Conservation (phyloP, 306 rosid species). For the Inga leiocalycina region DNA sequence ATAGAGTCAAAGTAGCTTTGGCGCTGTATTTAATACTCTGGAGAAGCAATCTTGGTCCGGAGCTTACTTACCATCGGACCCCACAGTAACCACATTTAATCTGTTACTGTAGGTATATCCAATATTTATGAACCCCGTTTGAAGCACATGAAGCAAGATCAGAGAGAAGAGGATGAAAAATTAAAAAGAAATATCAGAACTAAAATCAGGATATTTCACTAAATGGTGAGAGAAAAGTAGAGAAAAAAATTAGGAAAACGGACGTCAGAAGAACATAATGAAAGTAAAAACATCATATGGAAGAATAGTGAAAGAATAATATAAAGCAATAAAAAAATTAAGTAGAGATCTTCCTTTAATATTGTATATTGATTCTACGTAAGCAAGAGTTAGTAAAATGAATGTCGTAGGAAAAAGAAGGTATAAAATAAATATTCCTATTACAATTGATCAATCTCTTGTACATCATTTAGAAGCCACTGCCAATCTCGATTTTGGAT, state of each 20-base stretch:
- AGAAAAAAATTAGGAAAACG: background rate
- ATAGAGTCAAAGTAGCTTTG: background rate
- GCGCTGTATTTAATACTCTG: background rate
- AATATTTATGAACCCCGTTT: background rate
- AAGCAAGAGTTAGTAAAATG: slow-evolving; percentile 16
- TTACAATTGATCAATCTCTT: slow-evolving; percentile 30
- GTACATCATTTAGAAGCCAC: slow-evolving; percentile 22
- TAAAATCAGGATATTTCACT: background rate
- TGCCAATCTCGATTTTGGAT: slow-evolving; percentile 30
- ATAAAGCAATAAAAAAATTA: background rate
- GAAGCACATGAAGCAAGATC: background rate
- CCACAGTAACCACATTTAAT: background rate
- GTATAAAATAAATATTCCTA: background rate
- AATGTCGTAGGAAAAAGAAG: background rate
- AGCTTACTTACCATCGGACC: background rate
- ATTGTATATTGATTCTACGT: background rate
- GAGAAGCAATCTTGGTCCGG: background rate
- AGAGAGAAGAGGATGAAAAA: background rate
- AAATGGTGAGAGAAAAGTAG: background rate
- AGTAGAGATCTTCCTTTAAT: background rate
- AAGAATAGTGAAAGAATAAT: background rate
- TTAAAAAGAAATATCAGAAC: background rate
- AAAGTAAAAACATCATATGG: background rate
- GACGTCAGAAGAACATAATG: background rate
- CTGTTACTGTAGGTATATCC: background rate